Evolutionary conservation across 306 rosid genomes (phyloP), one percentile per base, ranked within the genome.

Genomic region (Arachis stenosperma): DNA sequence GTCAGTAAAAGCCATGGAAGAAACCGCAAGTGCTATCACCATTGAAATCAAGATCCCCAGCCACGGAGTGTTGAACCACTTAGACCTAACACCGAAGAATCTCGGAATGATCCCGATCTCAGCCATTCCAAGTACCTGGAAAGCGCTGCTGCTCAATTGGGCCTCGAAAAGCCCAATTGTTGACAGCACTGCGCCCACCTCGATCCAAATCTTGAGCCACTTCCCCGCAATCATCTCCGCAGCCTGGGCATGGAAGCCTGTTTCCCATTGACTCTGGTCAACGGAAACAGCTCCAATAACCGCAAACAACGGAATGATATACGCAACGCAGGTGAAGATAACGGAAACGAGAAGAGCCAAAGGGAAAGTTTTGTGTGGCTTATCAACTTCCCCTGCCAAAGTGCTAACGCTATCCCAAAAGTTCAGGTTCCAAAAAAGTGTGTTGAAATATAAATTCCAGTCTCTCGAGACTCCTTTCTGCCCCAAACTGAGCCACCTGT

Each of bases 71-170:
- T 65, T 15, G 78, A 88, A 90, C 79, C 73, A 60, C 37, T 62
- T 67, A 1, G 88, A 83, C 13, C 84, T 62, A 8, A 61, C 22
- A 0, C 79, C 86, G 5, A 80, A 88, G 65, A 81, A 3, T 64
- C 13, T 50, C 0, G 93, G 96, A 2, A 90, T 29, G 22, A 83
- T 65, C 5, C 96, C 93, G 6, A 88, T 68, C 7, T 86, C 92
- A 0, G 88, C 88, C 96, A 90, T 90, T 8, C 93, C 96, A 40
- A 70, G 37, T n/a, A 86, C 50, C 54, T 90, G 96, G 33, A 75
- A 84, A 5, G 96, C 87, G 66, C 89, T 79, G 14, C 86, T 90
- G 61, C 93, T 88, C 52, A 90, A 52, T 14, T 86, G 89, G 7
- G 96, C 92, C 68, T 90, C 91, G 30, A 74, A 88, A 2, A 88